Evolutionary conservation across 139 green algal species (phyloP).

Genomic region (Micromonas pusilla): DNA sequence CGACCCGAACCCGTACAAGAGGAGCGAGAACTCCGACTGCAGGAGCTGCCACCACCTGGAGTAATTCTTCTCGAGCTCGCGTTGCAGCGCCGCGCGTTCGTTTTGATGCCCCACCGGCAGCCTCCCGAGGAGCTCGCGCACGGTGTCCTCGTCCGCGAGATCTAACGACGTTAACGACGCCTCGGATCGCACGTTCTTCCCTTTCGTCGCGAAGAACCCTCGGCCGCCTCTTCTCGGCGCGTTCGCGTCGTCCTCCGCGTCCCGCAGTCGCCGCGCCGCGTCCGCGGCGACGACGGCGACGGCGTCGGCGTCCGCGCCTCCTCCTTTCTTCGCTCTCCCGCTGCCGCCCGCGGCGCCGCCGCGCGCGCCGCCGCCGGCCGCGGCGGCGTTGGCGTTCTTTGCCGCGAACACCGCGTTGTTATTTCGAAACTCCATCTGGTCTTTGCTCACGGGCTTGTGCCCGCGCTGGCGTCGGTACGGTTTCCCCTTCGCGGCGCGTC

Average conservation of each 20-base stretch:
- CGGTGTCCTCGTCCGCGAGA: conserved; percentile 20
- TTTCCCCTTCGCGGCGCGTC: neutral
- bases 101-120: conserved; percentile 16
- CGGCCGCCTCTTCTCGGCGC: neutral
- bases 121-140: neutral
- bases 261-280: neutral
- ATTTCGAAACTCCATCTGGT: neutral
- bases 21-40: conserved; percentile 51
- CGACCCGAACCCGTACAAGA: conserved; percentile 79
- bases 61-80: neutral
- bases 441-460: neutral
- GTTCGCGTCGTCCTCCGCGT: neutral
- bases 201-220: neutral
- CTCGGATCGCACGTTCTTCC: neutral
- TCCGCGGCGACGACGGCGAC: neutral
- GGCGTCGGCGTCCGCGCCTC: neutral
- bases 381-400: too few species aligned
- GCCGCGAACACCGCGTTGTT: too few species aligned
- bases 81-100: neutral
- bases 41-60: conserved; percentile 9
- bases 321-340: neutral
- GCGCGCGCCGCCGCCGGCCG: neutral
- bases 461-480: neutral
- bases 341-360: neutral
- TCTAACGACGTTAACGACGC: neutral